Base-by-base conservation (phyloP, 2,329 filamentous ascomycete genomes). In the Alternaria metachromatica region DNA sequence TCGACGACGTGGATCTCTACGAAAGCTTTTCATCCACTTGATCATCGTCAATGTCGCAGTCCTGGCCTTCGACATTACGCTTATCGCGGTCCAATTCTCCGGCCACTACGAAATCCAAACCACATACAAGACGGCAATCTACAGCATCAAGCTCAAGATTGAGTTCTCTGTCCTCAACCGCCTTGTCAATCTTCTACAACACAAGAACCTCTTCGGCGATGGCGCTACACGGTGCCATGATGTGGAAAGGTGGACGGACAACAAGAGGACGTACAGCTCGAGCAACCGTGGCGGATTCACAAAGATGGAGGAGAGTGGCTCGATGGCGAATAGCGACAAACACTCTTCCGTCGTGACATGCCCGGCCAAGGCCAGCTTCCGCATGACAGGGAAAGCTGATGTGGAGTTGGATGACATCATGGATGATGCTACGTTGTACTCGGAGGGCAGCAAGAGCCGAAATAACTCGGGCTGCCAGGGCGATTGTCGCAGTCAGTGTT, bases 91-190 rank as follows among this genome's bases (percentile, higher is more conserved):
- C 26, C 75, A 82, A 56, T 81, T 78, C 63, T 75, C 77, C 9
- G 76, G 76, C 7, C 64, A 78, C 21, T 81, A 79, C 61, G 76
- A 80, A 43, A 68, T 82, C 4, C 79, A 82, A 58, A 76, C 75
- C 4, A 76, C 76, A 2, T 73, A 78, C 55, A 82, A 82, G 62
- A 74, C 68, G 7, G 78, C 81, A 7, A 76, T 80, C 3, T 83
- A 82, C 67, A 79, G 78, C 60, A 66, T 82, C 63, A 83, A 83
- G 65, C 75, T 86, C 23, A 84, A 86, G 65, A 80, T 87, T 20
- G 87, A 88, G 71, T 83, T 84, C 64, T 82, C 83, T 18, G 82
- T 88, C 58, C 74, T 88, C 20, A 81, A 86, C 55, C 61, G 58
- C 37, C 67, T 74, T 15, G 56, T 58, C 25, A 58, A 48, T 18